Conservation (phyloP, 2,329 filamentous ascomycete genomes). For the Stachybotrys echinatus region DNA sequence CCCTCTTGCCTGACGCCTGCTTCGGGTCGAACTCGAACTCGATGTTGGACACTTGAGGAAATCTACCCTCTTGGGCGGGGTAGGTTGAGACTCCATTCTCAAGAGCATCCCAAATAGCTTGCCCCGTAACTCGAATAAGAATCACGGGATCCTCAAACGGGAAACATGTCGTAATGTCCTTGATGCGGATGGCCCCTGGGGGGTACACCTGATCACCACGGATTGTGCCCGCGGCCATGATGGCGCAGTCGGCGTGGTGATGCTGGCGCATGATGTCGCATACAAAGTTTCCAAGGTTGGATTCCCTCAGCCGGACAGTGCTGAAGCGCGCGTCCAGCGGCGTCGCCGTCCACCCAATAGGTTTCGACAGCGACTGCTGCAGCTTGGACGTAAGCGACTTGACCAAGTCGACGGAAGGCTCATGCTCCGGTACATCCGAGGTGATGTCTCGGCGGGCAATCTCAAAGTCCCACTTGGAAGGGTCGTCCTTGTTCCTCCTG, state of each 20-base stretch:
- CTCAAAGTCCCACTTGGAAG: constrained; percentile 66
- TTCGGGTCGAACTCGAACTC: constrained; percentile 65
- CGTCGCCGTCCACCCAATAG: constrained; percentile 75
- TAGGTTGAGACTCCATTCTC: constrained; percentile 80
- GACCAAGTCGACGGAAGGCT: constrained; percentile 56
- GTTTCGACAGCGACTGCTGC: constrained; percentile 72
- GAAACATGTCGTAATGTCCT: constrained; percentile 84
- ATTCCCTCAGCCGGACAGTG: constrained; percentile 71
- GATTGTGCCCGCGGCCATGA: constrained; percentile 84
- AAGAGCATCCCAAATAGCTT: constrained; percentile 70
- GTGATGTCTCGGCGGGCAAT: constrained; percentile 72
- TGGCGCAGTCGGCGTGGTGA: constrained; percentile 72
- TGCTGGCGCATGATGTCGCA: constrained; percentile 87
- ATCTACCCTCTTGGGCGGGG: constrained; percentile 77
- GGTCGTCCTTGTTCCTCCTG: constrained; percentile 44
- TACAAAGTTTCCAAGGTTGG: constrained; percentile 85
- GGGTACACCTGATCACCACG: constrained; percentile 86
- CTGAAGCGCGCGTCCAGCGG: constrained; percentile 83
- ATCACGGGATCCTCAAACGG: constrained; percentile 90
- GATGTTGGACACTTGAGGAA: constrained; percentile 85
- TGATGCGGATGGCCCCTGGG: constrained; percentile 69
- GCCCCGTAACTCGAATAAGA: constrained; percentile 65
- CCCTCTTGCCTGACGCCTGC: constrained; percentile 53
- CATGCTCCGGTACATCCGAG: constrained; percentile 60
- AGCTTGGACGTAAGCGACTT: constrained; percentile 66